Evolutionary conservation across 352 stramenopile species (phyloP).

Genomic region (Globisporangium perplexum): DNA sequence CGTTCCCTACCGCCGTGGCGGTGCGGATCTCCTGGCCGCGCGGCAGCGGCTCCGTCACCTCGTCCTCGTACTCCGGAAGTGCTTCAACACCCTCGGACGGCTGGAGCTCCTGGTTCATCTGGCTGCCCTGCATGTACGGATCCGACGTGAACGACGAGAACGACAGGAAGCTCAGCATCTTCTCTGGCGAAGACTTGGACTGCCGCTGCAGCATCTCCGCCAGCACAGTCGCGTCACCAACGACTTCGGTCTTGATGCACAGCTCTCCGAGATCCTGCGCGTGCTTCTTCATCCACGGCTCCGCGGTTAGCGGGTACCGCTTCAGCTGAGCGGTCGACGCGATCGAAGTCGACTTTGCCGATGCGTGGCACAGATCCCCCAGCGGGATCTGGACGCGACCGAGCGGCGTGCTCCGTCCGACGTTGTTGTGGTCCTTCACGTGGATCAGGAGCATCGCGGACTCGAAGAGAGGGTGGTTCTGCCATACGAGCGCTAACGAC

Average conservation of each 20-base stretch:
- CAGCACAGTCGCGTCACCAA: constrained; percentile 46
- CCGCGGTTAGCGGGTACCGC: constrained; percentile 47
- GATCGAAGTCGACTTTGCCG: constrained; percentile 48
- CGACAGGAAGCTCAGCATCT: constrained; percentile 48
- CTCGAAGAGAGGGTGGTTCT: constrained; percentile 43
- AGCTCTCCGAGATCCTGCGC: constrained; percentile 49
- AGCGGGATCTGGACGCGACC: constrained; percentile 63
- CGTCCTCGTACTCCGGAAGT: constrained; percentile 30
- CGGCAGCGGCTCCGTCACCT: constrained; percentile 40
- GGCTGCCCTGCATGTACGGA: constrained; percentile 24
- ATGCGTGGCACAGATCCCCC: constrained; percentile 49
- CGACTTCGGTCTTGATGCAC: constrained; percentile 61
- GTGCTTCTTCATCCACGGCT: constrained; percentile 73
- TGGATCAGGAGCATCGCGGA: constrained; percentile 51
- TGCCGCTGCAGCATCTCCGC: constrained; percentile 45
- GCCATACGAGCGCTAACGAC: not conserved
- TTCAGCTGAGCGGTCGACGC: constrained; percentile 40
- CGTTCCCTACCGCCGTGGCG: constrained; percentile 21
- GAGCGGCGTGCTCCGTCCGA: constrained; percentile 51
- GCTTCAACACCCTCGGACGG: not conserved
- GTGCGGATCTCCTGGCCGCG: constrained; percentile 35
- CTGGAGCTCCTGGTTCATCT: constrained; percentile 2
- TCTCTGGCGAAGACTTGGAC: constrained; percentile 27
- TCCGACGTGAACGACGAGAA: constrained; percentile 49
- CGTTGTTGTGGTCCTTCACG: constrained; percentile 74